phyloP scores from a whole-genome alignment of 2,329 filamentous ascomycete genomes.

The Ampelomyces quisqualis region DNA sequence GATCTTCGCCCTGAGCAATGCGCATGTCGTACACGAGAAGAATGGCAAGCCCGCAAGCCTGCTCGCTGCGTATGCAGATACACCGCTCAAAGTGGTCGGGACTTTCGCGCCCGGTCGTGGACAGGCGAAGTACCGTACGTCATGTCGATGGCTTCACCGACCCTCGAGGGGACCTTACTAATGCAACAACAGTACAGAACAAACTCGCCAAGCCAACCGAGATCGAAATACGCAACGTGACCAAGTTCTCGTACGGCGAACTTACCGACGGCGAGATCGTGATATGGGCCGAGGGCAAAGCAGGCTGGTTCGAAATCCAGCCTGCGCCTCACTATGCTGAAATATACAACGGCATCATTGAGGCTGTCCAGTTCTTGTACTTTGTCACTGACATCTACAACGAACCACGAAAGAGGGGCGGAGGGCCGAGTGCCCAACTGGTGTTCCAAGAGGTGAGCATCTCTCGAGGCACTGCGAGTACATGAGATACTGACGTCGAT shows the following conservation, averaged over 20 bases:
- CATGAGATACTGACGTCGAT: slow-evolving; percentile 8
- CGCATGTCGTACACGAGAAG: slow-evolving; percentile 59
- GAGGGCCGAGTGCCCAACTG: slow-evolving; percentile 39
- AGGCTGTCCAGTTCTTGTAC: slow-evolving; percentile 66
- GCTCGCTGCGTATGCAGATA: slow-evolving; percentile 59
- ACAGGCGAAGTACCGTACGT: slow-evolving; percentile 36
- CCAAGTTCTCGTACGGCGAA: slow-evolving; percentile 51
- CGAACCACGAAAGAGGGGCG: slow-evolving; percentile 45
- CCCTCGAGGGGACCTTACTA: slow-evolving; percentile 5
- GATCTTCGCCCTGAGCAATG: slow-evolving; percentile 62
- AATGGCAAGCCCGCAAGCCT: slow-evolving; percentile 58
- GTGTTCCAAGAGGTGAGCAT: slow-evolving; percentile 44
- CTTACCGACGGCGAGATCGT: slow-evolving; percentile 58
- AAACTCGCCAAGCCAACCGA: slow-evolving; percentile 37
- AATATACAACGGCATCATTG: slow-evolving; percentile 61
- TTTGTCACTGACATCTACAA: slow-evolving; percentile 60
- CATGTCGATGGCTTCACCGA: not conserved
- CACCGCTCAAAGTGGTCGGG: slow-evolving; percentile 64
- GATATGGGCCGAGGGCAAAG: slow-evolving; percentile 65
- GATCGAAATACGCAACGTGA: slow-evolving; percentile 59
- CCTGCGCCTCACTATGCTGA: slow-evolving; percentile 59
- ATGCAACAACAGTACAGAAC: slow-evolving; percentile 30
- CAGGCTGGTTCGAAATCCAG: slow-evolving; percentile 68
- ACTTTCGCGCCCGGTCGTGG: slow-evolving; percentile 44
- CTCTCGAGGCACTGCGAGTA: not conserved